These are phyloP conservation scores for Lasiosphaeriaceae sp. DNA, from an alignment of 495 filamentous ascomycete species.

Conservation along the genomic window DNA sequence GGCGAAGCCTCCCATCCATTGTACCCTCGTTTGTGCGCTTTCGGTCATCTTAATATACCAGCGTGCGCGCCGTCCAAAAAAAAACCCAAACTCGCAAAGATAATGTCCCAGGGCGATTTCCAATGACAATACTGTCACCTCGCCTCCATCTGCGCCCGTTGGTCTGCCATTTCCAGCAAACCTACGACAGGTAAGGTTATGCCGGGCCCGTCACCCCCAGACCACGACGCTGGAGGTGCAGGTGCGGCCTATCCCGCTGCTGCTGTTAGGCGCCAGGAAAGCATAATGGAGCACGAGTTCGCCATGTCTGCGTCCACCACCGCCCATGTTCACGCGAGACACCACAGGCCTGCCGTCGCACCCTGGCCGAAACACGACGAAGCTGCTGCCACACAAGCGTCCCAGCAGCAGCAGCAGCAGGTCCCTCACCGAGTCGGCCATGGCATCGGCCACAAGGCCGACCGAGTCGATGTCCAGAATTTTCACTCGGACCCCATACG, in stretches of 20 bases:
- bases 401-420: slow-evolving; percentile 21
- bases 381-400: slow-evolving; percentile 12
- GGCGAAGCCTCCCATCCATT: neutral
- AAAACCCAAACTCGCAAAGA: neutral
- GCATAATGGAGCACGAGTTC: slow-evolving; percentile 17
- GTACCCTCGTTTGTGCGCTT: neutral
- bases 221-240: neutral
- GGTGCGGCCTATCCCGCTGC: neutral
- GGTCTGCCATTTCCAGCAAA: neutral
- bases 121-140: slow-evolving; percentile 5
- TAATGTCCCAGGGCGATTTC: neutral
- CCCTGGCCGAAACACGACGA: slow-evolving; percentile 31
- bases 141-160: neutral
- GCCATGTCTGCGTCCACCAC: slow-evolving; percentile 15
- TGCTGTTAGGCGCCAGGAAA: slow-evolving; percentile 5
- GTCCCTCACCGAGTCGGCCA: slow-evolving; percentile 7
- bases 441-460: slow-evolving; percentile 14
- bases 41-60: neutral
- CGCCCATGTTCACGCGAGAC: slow-evolving; percentile 11
- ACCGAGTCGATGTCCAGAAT: slow-evolving; percentile 22
- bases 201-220: neutral
- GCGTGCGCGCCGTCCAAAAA: neutral
- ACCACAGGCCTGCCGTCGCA: slow-evolving; percentile 18
- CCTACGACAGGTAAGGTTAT: neutral
- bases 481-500: slow-evolving; percentile 11